phyloP scores from a whole-genome alignment of 495 filamentous ascomycete species.

The Hypoxylon lienhwacheense region DNA sequence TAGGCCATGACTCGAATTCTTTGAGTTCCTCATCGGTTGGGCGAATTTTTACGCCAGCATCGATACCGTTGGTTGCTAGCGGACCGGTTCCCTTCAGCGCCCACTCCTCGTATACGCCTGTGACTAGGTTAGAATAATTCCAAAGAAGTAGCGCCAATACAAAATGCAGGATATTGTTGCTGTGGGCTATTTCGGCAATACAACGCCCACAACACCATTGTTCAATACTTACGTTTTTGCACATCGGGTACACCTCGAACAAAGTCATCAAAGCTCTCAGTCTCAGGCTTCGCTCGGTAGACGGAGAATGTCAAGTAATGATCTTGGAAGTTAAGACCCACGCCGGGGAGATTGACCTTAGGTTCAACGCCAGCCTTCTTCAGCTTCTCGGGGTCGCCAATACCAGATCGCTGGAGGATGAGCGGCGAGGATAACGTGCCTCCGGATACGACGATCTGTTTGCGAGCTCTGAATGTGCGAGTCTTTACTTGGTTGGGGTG shows the following conservation, averaged over 20 bases:
- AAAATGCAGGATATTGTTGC: too few relatives aligned
- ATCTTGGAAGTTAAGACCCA: slow-evolving; percentile 83
- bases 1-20: slow-evolving; percentile 66
- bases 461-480: slow-evolving; percentile 68
- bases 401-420: slow-evolving; percentile 74
- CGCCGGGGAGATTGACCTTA: slow-evolving; percentile 75
- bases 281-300: slow-evolving; percentile 74
- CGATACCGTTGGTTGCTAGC: slow-evolving; percentile 81
- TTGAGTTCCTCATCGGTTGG: slow-evolving; percentile 70
- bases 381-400: slow-evolving; percentile 72
- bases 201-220: neutral
- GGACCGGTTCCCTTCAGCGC: slow-evolving; percentile 77
- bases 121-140: slow-evolving; percentile 4
- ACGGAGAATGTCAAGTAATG: slow-evolving; percentile 81
- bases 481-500: slow-evolving; percentile 47
- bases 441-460: slow-evolving; percentile 76
- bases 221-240: slow-evolving; percentile 54
- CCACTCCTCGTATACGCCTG: slow-evolving; percentile 71
- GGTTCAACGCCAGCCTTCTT: slow-evolving; percentile 69
- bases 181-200: too few relatives aligned
- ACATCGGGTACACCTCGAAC: slow-evolving; percentile 70
- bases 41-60: slow-evolving; percentile 79
- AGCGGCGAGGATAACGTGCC: slow-evolving; percentile 79
- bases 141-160: neutral
- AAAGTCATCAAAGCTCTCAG: slow-evolving; percentile 82